phyloP scores from a whole-genome alignment of 2,329 filamentous ascomycete species.

The Pestalotiopsis sp. region DNA sequence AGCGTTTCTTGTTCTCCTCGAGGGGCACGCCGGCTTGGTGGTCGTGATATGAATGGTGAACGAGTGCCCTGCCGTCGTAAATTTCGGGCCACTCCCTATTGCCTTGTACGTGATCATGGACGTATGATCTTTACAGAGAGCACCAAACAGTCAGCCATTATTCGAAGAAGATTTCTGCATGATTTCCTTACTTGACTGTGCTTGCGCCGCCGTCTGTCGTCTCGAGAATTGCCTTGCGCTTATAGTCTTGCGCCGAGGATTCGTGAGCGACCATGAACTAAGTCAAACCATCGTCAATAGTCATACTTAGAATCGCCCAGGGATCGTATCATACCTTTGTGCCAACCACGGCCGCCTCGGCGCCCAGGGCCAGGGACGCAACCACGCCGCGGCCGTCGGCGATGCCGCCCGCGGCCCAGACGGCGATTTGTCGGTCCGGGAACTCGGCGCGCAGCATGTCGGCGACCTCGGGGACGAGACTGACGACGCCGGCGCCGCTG shows the following conservation, averaged over 20 bases:
- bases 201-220: constrained; percentile 32
- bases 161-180: not conserved
- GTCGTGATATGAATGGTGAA: constrained; percentile 26
- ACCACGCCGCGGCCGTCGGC: constrained; percentile 50
- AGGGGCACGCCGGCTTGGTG: constrained; percentile 23
- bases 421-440: constrained; percentile 22
- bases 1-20: constrained; percentile 23
- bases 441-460: constrained; percentile 37
- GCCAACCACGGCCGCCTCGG: constrained; percentile 58
- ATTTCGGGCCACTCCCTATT: constrained; percentile 27
- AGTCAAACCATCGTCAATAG: not conserved
- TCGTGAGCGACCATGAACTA: constrained; percentile 36
- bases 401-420: constrained; percentile 53
- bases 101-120: constrained; percentile 31
- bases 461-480: constrained; percentile 47
- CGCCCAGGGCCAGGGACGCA: constrained; percentile 51
- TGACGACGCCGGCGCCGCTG: constrained; percentile 43
- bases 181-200: constrained; percentile 33
- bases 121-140: constrained; percentile 22
- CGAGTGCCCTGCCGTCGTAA: constrained; percentile 31
- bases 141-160: not conserved
- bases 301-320: not conserved
- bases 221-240: constrained; percentile 31
- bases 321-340: constrained; percentile 49
- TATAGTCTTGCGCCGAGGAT: constrained; percentile 31